Evolutionary conservation across 1,284 basidiomycete genomes (phyloP).

Genomic region (Ceraceosorus guamensis): DNA sequence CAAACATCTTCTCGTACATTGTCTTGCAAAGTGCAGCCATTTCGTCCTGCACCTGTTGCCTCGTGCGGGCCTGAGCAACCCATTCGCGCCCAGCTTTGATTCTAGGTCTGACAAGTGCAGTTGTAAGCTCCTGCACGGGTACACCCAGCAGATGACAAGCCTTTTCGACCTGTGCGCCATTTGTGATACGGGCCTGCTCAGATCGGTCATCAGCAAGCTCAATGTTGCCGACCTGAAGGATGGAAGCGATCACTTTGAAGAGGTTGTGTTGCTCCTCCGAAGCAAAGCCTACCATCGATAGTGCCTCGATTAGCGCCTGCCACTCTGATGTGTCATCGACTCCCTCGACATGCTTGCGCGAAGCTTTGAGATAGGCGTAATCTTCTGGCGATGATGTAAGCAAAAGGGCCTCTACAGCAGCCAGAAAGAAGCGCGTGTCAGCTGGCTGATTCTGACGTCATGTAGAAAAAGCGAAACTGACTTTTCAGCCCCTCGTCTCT

Average conservation of each 20-base stretch:
- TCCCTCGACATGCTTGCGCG: conserved; percentile 82
- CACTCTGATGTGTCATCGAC: conserved; percentile 89
- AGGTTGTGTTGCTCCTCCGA: conserved; percentile 78
- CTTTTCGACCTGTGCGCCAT: conserved; percentile 57
- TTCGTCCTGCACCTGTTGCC: conserved; percentile 88
- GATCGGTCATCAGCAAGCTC: conserved; percentile 70
- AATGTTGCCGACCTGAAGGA: conserved; percentile 94
- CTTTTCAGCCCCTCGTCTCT: conserved; percentile 38
- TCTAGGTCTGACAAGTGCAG: conserved; percentile 59
- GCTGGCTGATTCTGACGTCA: conserved; percentile 54
- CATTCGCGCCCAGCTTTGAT: conserved; percentile 93
- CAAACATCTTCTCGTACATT: conserved; percentile 94
- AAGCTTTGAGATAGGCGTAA: conserved; percentile 86
- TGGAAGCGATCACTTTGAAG: conserved; percentile 86
- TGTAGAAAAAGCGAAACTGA: conserved; percentile 2
- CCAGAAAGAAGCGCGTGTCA: neutral
- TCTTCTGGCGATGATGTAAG: conserved; percentile 64
- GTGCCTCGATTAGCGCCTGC: conserved; percentile 68
- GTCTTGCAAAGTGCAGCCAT: conserved; percentile 88
- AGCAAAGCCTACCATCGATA: conserved; percentile 81
- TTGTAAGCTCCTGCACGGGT: conserved; percentile 79
- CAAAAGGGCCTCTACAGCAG: conserved; percentile 57
- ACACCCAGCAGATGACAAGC: conserved; percentile 89
- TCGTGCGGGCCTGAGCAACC: conserved; percentile 86
- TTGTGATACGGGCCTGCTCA: conserved; percentile 74